Conservation (phyloP, 225 moss, liverwort and hornwort genomes). For the Marchantia polymorpha region DNA sequence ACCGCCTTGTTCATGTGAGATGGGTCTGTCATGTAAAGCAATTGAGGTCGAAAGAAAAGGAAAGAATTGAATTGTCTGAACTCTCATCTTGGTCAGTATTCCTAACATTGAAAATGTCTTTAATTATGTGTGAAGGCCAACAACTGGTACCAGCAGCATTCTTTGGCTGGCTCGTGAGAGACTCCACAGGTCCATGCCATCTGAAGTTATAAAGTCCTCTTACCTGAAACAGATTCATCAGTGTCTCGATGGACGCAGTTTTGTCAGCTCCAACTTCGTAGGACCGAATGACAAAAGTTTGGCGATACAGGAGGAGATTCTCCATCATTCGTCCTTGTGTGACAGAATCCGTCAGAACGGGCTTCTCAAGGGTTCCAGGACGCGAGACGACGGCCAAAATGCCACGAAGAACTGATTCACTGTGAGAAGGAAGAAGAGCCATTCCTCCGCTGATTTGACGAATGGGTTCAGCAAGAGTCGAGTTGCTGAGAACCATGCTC, state of each 20-base stretch:
- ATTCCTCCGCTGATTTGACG: slow-evolving; percentile 21
- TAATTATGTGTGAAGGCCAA: too few relatives aligned
- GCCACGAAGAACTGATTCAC: slow-evolving; percentile 8
- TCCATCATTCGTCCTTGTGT: slow-evolving; percentile 37
- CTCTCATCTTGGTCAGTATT: too few relatives aligned
- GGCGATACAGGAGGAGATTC: slow-evolving; percentile 32
- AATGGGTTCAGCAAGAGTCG: slow-evolving; percentile 17
- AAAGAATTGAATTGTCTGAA: too few relatives aligned
- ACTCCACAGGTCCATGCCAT: too few relatives aligned
- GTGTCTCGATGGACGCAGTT: slow-evolving; percentile 44
- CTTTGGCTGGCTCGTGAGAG: too few relatives aligned
- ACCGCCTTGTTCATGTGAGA: too few relatives aligned
- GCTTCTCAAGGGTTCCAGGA: background rate
- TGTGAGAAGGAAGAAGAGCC: slow-evolving; percentile 10
- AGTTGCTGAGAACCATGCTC: background rate
- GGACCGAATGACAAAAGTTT: slow-evolving; percentile 45
- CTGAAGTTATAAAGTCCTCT: background rate
- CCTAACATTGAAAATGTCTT: too few relatives aligned
- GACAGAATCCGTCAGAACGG: slow-evolving; percentile 20
- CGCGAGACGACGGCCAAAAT: background rate
- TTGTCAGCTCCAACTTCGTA: slow-evolving; percentile 46
- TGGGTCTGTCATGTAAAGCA: too few relatives aligned
- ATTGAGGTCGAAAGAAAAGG: too few relatives aligned
- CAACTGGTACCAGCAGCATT: too few relatives aligned
- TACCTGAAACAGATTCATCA: slow-evolving; percentile 45